Base-by-base conservation (phyloP, 164 flowering plant genomes). In the Hamamelis virginiana region DNA sequence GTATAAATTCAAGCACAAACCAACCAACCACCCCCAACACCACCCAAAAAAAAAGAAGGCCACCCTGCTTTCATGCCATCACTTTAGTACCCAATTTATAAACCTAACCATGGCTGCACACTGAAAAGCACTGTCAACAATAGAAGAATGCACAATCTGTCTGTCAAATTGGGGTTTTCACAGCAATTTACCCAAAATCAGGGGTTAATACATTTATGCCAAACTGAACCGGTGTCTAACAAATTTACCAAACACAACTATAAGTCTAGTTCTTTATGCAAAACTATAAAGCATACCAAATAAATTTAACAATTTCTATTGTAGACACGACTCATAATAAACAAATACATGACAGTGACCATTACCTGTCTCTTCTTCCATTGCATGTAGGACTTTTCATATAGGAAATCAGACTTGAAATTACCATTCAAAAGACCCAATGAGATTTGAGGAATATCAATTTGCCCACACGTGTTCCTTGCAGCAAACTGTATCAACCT, bases 331-430 rank as follows among this genome's bases (percentile, higher is more conserved):
- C 59, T 64, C 25, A 18, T 27, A 50, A 56, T 19, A 6, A 59
- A 59, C 22, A 16, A 73, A 64, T 33, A 48, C 25, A 19, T 18
- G 58, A 69, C 26, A 59, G 53, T 27, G 52, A 59, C 45, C 62
- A 45, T 60, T 58, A 91, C 98, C 88, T 89, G 91, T 75, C 97
- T 84, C 68, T 62, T 83, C 76, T 74, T 86, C 98, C 98, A 93
- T 45, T 87, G 88, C 68, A 81, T 74, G 69, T 88, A 91, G 19
- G 80, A 72, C 75, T 84, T 91, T 67, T 80, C 85, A 73, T 60
- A 81, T 3, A 43, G 76, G 81, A 91, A 89, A 76, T 88, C 86
- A 71, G 83, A 80, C 72, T 75, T 81, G 62, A 71, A 78, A 64
- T 82, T 72, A 68, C 84, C 76, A 77, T 71, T 79, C 71, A 93